Conservation (phyloP, 192 early-diverging fungal species). For the Phlyctochytrium arcticum region DNA sequence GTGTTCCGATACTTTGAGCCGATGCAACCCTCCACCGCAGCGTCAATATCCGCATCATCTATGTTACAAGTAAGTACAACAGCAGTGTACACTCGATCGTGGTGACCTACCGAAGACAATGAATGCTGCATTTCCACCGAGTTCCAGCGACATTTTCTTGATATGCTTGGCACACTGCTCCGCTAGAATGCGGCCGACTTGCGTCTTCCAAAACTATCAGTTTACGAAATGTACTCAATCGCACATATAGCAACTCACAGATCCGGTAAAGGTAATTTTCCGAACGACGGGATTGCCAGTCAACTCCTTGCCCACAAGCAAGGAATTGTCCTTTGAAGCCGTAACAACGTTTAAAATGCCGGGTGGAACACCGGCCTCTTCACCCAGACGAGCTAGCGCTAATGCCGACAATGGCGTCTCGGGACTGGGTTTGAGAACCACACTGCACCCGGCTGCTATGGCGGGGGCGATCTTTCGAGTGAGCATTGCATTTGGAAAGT, state of each 20-base stretch:
- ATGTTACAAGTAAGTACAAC: background rate
- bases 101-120: constrained; percentile 46
- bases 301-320: constrained; percentile 56
- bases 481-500: constrained; percentile 86
- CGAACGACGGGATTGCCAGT: constrained; percentile 53
- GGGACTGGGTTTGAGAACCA: constrained; percentile 64
- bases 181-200: constrained; percentile 64
- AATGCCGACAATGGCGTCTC: constrained; percentile 38
- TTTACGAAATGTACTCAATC: constrained; percentile 8
- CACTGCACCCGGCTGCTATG: constrained; percentile 70
- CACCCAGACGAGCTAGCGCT: constrained; percentile 26
- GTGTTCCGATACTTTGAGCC: constrained; percentile 39
- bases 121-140: constrained; percentile 48
- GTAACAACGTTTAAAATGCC: constrained; percentile 71
- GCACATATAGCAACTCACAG: constrained; percentile 57
- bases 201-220: constrained; percentile 35
- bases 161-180: constrained; percentile 55
- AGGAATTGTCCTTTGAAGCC: constrained; percentile 38
- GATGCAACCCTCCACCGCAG: constrained; percentile 40
- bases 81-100: too few species aligned
- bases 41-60: constrained; percentile 37
- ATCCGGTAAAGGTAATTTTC: constrained; percentile 79
- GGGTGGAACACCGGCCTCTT: constrained; percentile 51
- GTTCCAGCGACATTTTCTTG: constrained; percentile 42
- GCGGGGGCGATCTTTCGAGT: constrained; percentile 72